A percentile compares a stretch with the other conserved stretches of the same genome.
These are phyloP conservation scores for Pilobolus umbonatus DNA, from an alignment of 192 early-diverging fungal species.

Conservation along the genomic window DNA sequence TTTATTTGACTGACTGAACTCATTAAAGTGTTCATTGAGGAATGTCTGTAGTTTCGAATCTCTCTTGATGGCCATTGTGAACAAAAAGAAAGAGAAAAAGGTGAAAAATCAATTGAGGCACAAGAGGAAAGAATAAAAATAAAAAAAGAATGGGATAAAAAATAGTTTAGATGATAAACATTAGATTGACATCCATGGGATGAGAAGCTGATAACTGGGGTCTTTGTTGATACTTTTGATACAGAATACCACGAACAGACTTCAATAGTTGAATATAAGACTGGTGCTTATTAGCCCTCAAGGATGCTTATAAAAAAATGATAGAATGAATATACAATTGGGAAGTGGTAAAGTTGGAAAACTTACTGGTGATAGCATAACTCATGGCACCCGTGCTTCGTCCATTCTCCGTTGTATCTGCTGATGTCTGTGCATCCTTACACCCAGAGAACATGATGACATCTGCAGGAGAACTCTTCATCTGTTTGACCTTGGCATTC, in stretches of 20 bases:
- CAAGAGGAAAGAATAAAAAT: not conserved
- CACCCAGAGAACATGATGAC: slow-evolving; percentile 79
- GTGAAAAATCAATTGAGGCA: not conserved
- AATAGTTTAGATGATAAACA: slow-evolving; percentile 13
- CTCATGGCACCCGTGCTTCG: slow-evolving; percentile 72
- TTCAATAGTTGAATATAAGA: slow-evolving; percentile 70
- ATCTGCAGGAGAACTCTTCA: slow-evolving; percentile 54
- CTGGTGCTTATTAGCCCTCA: slow-evolving; percentile 53
- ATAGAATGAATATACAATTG: not conserved
- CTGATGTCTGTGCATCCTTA: slow-evolving; percentile 80
- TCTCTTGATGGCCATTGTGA: slow-evolving; percentile 15
- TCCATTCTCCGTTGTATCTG: slow-evolving; percentile 62
- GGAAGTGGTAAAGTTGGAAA: slow-evolving; percentile 1
- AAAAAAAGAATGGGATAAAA: not conserved
- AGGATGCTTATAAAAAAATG: slow-evolving; percentile 19
- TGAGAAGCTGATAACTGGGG: slow-evolving; percentile 71
- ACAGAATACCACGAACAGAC: slow-evolving; percentile 59
- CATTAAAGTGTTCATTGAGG: slow-evolving; percentile 6
- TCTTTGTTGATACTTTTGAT: slow-evolving; percentile 63
- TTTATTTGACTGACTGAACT: slow-evolving; percentile 5
- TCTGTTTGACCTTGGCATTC: slow-evolving; percentile 5
- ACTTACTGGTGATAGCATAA: slow-evolving; percentile 61
- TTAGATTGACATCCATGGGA: slow-evolving; percentile 44
- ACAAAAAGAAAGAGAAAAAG: slow-evolving; percentile 1
- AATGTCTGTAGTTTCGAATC: slow-evolving; percentile 5